Conservation (phyloP, 345 rosid genomes). For the Syzygium oleosum region DNA sequence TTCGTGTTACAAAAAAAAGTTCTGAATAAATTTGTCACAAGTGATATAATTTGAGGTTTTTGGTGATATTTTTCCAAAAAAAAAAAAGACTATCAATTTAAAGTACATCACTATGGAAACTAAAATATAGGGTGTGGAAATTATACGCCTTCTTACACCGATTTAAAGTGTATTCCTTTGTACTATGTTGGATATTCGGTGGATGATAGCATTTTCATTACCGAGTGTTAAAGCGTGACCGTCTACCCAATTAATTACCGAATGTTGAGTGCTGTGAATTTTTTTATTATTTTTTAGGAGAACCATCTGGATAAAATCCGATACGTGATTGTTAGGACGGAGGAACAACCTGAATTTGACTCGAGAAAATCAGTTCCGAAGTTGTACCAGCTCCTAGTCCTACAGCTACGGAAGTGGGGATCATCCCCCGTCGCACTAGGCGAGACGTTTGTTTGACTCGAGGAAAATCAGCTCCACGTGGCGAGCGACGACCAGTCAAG, state of each 20-base stretch:
- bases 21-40: too few species aligned
- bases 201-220: background rate
- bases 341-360: background rate
- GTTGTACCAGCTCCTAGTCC: background rate
- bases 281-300: background rate
- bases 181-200: constrained; percentile 4
- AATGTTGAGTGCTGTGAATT: background rate
- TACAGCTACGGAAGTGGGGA: background rate
- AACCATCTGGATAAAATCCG: background rate
- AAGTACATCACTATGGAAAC: constrained; percentile 1
- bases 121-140: background rate
- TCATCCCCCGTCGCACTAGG: background rate
- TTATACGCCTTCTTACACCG: background rate
- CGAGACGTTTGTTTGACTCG: background rate
- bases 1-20: too few species aligned
- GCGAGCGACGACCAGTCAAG: background rate
- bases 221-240: fast-evolving
- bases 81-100: background rate
- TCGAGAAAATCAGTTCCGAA: background rate
- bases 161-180: background rate
- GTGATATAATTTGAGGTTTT: too few species aligned
- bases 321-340: background rate
- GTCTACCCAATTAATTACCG: fast-evolving
- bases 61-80: too few species aligned
- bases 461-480: background rate